Evolutionary conservation across 2,329 filamentous ascomycete species (phyloP), one percentile per base, ranked within the genome.

Genomic region (Cercospora zeina): DNA sequence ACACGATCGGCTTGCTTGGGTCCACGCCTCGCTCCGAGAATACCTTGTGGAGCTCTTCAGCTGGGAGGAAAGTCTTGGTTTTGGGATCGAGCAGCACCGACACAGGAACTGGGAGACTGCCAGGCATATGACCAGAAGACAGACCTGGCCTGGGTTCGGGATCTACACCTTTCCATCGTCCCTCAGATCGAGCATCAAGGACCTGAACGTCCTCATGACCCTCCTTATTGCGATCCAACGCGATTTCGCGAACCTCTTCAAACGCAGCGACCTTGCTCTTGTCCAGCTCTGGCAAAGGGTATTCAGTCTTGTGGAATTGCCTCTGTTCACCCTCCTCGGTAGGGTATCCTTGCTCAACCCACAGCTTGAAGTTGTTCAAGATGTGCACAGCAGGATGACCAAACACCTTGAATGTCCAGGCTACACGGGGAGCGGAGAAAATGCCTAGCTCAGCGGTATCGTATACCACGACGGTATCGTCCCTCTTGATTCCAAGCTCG

Each of bases 281-380:
- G 60, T 86, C 81, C 19, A 81, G 69, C 61, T 77, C 69, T 0
- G 79, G 77, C 1, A 77, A 70, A 1, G 78, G 75, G 65, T 82
- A 82, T 4, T 76, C 71, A 13, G 75, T 75, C 24, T 67, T 64
- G 7, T 76, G 69, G 2, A 76, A 80, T 49, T 81, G 73, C 58
- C 85, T 81, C 59, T 87, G 78, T 71, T 87, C 80, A 2, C 93
- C 93, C n/a, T 86, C 87, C 78, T 96, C 92, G 0, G 88, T 89
- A 0, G 92, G 90, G 67, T 87, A 85, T 1, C 90, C 91, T 72
- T 96, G 83, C 34, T 93, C 89, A 1, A 93, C 87, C 91, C 93
- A 99, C n/a, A 90, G 78, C 75, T 88, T 90, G 79, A 97, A 99
- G 79, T 99, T 99, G 80, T 99, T 96, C 59, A 99, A 79, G 16